A percentile compares a stretch with the other conserved stretches of the same genome.
Evolutionary conservation across 768 basidiomycete genomes (phyloP).

Genomic region (Sporobolomyces pararoseus): DNA sequence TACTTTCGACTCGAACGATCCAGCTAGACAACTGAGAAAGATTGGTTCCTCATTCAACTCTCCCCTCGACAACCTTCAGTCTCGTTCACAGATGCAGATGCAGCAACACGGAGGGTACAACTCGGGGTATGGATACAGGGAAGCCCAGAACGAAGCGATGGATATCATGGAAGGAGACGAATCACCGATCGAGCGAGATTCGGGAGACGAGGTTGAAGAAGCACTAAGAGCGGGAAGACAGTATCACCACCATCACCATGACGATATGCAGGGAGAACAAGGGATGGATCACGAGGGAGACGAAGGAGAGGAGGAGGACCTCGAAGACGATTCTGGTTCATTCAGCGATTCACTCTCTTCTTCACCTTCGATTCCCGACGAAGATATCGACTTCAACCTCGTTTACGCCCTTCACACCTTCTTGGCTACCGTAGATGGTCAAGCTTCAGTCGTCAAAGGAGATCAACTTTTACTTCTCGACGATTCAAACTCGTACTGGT

Average conservation of each 20-base stretch:
- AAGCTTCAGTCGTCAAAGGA: conserved; percentile 97
- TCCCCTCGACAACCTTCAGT: not conserved
- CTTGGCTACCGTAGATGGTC: conserved; percentile 95
- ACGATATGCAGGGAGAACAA: conserved; percentile 16
- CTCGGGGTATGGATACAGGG: conserved; percentile 1
- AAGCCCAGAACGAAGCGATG: conserved; percentile 21
- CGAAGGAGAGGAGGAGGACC: conserved; percentile 32
- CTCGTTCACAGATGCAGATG: conserved; percentile 6
- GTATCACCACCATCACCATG: conserved; percentile 15
- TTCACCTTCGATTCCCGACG: conserved; percentile 45
- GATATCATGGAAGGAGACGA: conserved; percentile 23
- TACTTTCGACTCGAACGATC: not conserved
- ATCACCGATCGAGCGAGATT: conserved; percentile 8
- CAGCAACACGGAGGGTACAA: conserved; percentile 7
- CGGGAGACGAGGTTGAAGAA: conserved; percentile 33
- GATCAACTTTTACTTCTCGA: conserved; percentile 95
- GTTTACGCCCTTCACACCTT: conserved; percentile 94
- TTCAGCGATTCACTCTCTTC: conserved; percentile 44
- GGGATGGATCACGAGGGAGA: conserved; percentile 18
- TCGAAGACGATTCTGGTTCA: conserved; percentile 37
- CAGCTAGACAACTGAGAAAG: conserved; percentile 1
- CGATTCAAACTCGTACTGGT: conserved; percentile 99
- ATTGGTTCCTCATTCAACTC: not conserved
- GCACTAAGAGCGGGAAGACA: conserved; percentile 9
- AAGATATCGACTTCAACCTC: conserved; percentile 77